A percentile compares a stretch with the other conserved stretches of the same genome.
Evolutionary conservation across 768 basidiomycete genomes (phyloP).

Genomic region (Hirschioporus abietinus): DNA sequence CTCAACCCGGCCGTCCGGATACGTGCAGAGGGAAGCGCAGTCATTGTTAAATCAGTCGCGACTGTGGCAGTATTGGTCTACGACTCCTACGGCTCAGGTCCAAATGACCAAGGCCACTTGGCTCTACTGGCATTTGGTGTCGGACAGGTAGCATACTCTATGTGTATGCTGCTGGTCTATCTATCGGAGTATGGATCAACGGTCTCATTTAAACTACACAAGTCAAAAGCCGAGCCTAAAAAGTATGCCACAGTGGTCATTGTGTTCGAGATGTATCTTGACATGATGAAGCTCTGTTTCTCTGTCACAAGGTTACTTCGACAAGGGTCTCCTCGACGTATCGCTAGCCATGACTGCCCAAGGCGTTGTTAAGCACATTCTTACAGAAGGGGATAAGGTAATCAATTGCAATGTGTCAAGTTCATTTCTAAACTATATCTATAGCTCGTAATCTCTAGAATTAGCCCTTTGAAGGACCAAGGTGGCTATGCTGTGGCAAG

Average conservation of each 20-base stretch:
- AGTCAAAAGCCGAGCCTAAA: constrained; percentile 14
- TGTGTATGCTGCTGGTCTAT: constrained; percentile 54
- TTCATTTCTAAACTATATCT: constrained; percentile 33
- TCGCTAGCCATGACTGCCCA: constrained; percentile 84
- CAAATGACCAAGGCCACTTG: constrained; percentile 29
- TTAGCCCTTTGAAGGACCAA: constrained; percentile 82
- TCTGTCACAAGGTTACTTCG: constrained; percentile 29
- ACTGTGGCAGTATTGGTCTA: constrained; percentile 65
- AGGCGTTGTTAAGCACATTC: constrained; percentile 86
- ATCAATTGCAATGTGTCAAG: constrained; percentile 37
- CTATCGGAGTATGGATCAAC: constrained; percentile 14
- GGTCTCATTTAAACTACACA: background rate
- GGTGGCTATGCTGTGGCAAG: constrained; percentile 94
- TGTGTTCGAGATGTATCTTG: background rate
- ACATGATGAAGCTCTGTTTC: background rate
- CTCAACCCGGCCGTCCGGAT: constrained; percentile 69
- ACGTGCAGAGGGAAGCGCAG: constrained; percentile 79
- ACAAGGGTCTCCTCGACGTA: constrained; percentile 47
- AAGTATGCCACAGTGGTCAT: constrained; percentile 14
- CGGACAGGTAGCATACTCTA: constrained; percentile 77
- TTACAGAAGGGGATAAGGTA: constrained; percentile 94
- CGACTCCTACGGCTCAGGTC: constrained; percentile 29
- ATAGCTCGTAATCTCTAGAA: constrained; percentile 47
- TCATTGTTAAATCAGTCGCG: constrained; percentile 63
- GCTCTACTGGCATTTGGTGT: constrained; percentile 80